Conservation (phyloP, 441 rosid genomes). For the Gossypium aridum region DNA sequence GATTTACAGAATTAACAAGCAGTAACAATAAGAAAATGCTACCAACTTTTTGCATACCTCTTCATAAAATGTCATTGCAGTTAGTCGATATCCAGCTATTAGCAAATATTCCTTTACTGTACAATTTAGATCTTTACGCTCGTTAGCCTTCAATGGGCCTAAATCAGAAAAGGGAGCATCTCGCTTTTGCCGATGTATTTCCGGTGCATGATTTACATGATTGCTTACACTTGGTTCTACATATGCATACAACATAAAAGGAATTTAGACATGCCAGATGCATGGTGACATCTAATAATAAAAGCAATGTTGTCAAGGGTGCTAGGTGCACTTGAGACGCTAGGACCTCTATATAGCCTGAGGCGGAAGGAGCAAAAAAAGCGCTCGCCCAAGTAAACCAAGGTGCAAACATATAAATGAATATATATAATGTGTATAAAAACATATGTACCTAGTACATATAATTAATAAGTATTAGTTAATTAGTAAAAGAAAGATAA, state of each 20-base stretch:
- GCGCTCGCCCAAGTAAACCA: no score
- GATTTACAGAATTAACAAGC: not conserved
- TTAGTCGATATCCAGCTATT: constrained; percentile 87
- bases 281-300: constrained; percentile 1
- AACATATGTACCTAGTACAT: no score
- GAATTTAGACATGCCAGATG: constrained; percentile 3
- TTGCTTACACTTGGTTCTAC: constrained; percentile 47
- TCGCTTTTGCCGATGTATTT: constrained; percentile 48
- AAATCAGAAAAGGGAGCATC: constrained; percentile 56
- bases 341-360: no score
- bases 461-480: no score
- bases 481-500: no score
- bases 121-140: constrained; percentile 85
- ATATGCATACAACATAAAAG: constrained; percentile 21
- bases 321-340: no score
- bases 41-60: constrained; percentile 45
- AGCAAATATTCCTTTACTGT: constrained; percentile 94
- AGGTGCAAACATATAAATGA: no score
- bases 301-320: not conserved
- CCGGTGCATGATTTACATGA: constrained; percentile 37
- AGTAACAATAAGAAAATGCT: not conserved
- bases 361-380: no score
- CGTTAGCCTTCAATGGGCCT: constrained; percentile 78
- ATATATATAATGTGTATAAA: no score
- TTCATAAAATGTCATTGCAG: constrained; percentile 97